Percentiles rank a stretch among this genome's conserved stretches.
phyloP scores from a whole-genome alignment of 2,329 filamentous ascomycete species.

The Fusarium hostae region DNA sequence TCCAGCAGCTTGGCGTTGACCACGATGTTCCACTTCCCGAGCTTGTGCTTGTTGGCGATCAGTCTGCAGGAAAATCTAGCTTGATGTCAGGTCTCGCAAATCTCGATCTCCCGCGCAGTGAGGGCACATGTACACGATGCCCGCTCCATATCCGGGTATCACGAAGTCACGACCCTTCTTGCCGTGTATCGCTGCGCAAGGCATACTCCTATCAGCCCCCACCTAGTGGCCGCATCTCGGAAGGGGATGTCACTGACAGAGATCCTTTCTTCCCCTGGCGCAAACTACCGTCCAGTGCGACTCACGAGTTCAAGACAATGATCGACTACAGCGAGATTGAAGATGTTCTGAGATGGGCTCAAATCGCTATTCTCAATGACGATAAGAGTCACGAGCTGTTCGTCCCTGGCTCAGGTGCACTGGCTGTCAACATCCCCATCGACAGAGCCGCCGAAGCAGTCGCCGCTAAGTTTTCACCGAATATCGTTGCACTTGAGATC shows the following conservation, averaged over 20 bases:
- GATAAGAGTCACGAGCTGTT: conserved; percentile 62
- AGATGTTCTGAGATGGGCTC: conserved; percentile 76
- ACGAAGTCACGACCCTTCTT: conserved; percentile 70
- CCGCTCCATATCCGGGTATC: conserved; percentile 82
- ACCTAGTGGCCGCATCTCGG: conserved; percentile 52
- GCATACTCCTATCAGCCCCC: conserved; percentile 69
- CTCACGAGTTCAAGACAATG: conserved; percentile 72
- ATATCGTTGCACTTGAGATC: conserved; percentile 81
- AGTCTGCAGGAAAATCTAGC: conserved; percentile 84
- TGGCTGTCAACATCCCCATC: conserved; percentile 50
- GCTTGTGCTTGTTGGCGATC: conserved; percentile 85
- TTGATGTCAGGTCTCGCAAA: conserved; percentile 73
- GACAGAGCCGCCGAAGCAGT: conserved; percentile 54
- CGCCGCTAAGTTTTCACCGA: conserved; percentile 80
- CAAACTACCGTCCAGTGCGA: conserved; percentile 55
- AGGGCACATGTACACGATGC: conserved; percentile 81
- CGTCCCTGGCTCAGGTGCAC: conserved; percentile 60
- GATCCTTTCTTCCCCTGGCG: conserved; percentile 75
- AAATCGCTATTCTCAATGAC: conserved; percentile 81
- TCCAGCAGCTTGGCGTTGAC: conserved; percentile 78
- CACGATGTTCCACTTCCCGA: conserved; percentile 78
- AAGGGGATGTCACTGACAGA: conserved; percentile 58
- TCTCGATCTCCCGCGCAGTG: conserved; percentile 76
- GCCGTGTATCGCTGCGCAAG: conserved; percentile 72
- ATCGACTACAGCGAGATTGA: conserved; percentile 72